Evolutionary conservation across 169 alveolate species (phyloP).

Genomic region (Eimeria tenella): DNA sequence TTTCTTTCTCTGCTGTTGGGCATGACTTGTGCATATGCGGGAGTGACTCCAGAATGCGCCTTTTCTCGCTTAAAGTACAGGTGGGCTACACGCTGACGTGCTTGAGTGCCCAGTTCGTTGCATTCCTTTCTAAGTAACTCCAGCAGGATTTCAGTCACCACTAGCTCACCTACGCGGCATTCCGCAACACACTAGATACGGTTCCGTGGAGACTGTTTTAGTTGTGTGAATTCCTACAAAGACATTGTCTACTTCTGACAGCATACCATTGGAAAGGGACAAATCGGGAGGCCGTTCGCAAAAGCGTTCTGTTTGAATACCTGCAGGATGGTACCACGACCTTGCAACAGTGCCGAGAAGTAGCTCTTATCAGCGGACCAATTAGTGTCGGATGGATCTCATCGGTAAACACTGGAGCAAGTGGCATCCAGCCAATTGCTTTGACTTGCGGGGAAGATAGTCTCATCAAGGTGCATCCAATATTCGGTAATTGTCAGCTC

Average conservation of each 20-base stretch:
- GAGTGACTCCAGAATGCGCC: constrained; percentile 68
- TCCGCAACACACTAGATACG: no score
- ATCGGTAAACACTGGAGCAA: neutral
- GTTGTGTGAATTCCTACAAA: no score
- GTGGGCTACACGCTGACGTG: neutral
- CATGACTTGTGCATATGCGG: constrained; percentile 68
- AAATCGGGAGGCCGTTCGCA: no score
- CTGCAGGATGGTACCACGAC: constrained; percentile 32
- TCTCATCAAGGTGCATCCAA: constrained; percentile 29
- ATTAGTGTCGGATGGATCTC: constrained; percentile 66
- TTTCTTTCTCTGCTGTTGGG: constrained; percentile 40
- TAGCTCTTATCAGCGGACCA: constrained; percentile 75
- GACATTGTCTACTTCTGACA: no score
- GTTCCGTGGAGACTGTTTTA: no score
- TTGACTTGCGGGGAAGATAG: constrained; percentile 55
- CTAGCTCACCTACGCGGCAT: no score
- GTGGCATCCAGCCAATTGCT: constrained; percentile 5
- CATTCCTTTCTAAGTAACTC: no score
- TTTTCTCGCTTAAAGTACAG: constrained; percentile 27
- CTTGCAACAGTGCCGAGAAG: constrained; percentile 39
- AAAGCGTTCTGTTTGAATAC: no score
- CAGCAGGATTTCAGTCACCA: neutral
- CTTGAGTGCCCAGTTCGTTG: no score
- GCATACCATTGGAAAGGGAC: no score
- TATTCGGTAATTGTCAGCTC: neutral